phyloP scores from a whole-genome alignment of 2,329 filamentous ascomycete genomes.

The Falciphora oryzae region DNA sequence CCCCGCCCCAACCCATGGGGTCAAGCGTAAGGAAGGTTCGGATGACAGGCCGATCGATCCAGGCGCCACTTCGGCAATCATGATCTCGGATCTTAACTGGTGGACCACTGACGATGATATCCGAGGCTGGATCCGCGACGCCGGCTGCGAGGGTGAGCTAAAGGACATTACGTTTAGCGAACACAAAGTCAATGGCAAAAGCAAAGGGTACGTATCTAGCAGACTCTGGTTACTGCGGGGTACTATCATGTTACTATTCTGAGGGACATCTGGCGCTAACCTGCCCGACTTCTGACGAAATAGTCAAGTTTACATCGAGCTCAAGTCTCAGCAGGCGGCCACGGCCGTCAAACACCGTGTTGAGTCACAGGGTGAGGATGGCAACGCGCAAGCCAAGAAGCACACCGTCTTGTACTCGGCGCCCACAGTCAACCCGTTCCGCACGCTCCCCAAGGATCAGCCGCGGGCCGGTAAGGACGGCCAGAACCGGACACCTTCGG shows the following conservation, averaged over 20 bases:
- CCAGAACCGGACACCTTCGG: slow-evolving; percentile 46
- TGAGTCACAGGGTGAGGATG: slow-evolving; percentile 53
- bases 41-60: slow-evolving; percentile 55
- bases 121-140: slow-evolving; percentile 75
- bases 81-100: slow-evolving; percentile 90
- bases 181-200: slow-evolving; percentile 98
- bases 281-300: neutral
- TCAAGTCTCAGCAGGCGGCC: slow-evolving; percentile 75
- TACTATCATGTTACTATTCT: neutral
- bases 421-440: slow-evolving; percentile 78
- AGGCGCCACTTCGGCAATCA: slow-evolving; percentile 62
- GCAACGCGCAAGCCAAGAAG: slow-evolving; percentile 53
- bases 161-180: slow-evolving; percentile 96
- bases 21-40: slow-evolving; percentile 55
- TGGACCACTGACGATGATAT: slow-evolving; percentile 97
- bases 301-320: slow-evolving; percentile 77
- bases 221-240: neutral
- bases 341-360: slow-evolving; percentile 80
- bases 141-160: slow-evolving; percentile 75
- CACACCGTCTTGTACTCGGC: slow-evolving; percentile 69
- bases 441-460: slow-evolving; percentile 83
- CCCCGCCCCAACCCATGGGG: slow-evolving; percentile 43
- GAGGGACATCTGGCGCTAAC: neutral
- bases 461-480: slow-evolving; percentile 63
- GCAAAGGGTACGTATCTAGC: slow-evolving; percentile 68